Evolutionary conservation across 345 rosid genomes (phyloP), one percentile per base, ranked within the genome.

Genomic region (Pistacia vera): DNA sequence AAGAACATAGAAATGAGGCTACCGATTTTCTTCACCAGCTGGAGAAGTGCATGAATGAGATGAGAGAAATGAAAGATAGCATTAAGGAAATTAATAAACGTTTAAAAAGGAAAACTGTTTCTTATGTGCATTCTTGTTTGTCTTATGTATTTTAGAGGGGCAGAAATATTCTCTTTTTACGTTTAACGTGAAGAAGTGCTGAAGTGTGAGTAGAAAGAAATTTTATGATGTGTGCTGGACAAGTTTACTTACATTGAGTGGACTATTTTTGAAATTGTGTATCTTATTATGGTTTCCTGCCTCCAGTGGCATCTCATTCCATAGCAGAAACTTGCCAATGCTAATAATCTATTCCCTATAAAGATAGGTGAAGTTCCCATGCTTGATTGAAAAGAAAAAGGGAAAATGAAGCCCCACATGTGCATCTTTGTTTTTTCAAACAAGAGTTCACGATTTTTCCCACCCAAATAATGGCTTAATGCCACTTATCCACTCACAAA

Each of bases 21-120:
- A 49, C 65, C 41, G 55, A 41, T 71, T 71, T 71, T 71, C 65
- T 58, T 10, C 36, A 9, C 20, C 66, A 71, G 44, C 51, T 71
- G 66, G 63, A 58, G 16, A 66, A 59, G 64, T 58, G 65, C 41
- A 58, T 71, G 75, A 59, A 72, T 72, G 75, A 72, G 75, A 44
- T 72, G 75, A 72, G 66, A 59, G 55, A 72, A 59, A 60, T 72
- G 75, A 59, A 46, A 12, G 41, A 44, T 16, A 25, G 57, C 75
- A 59, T 72, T 44, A 72, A 60, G 44, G 75, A 60, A 49, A 46
- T 44, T 25, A 72, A 44, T 14, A 71, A 41, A 58, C 56, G 56
- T 25, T 22, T 71, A 49, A 71, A 71, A 71, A 71, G 75, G 55
- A 41, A 71, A 71, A 71, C 55, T 59, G 41, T 44, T 71, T 44